A percentile compares a stretch with the other conserved stretches of the same genome.
Conservation (phyloP, 106 monocot genomes). For the Xerophyta viscosa region DNA sequence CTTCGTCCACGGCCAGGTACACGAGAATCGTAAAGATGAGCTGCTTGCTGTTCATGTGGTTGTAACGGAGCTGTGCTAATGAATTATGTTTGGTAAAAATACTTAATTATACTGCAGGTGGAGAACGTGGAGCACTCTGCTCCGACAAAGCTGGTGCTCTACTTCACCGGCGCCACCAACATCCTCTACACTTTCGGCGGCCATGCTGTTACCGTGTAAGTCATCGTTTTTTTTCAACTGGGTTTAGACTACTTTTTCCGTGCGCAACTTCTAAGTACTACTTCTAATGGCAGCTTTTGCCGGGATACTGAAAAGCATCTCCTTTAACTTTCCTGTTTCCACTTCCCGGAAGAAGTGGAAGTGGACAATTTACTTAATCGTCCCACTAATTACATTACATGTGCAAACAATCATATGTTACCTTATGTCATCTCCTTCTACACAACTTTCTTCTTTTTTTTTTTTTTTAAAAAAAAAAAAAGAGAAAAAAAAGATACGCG, state of each 20-base stretch:
- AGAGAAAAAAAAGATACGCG: too few species aligned
- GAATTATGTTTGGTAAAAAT: too few species aligned
- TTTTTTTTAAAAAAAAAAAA: too few species aligned
- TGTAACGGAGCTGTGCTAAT: neutral
- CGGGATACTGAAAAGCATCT: neutral
- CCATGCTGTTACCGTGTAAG: constrained; percentile 93
- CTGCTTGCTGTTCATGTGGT: neutral
- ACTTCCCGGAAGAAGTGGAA: too few species aligned
- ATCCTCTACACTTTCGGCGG: constrained; percentile 95
- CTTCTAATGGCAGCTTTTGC: constrained; percentile 3
- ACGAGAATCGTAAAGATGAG: too few species aligned
- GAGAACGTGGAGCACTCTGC: constrained; percentile 42
- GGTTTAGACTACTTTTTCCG: neutral
- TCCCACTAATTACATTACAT: too few species aligned
- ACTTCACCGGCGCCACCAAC: constrained; percentile 97
- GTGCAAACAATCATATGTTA: too few species aligned
- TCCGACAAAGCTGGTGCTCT: constrained; percentile 63
- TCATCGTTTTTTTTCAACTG: neutral
- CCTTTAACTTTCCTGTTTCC: neutral
- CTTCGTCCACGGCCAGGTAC: constrained; percentile 52
- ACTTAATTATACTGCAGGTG: constrained; percentile 38
- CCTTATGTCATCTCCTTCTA: too few species aligned
- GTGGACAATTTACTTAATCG: too few species aligned
- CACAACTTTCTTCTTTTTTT: too few species aligned
- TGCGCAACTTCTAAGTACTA: neutral